Percentiles rank a stretch among this genome's conserved stretches.
phyloP scores from a whole-genome alignment of 768 basidiomycete species.

The Kondoa malvinella region DNA sequence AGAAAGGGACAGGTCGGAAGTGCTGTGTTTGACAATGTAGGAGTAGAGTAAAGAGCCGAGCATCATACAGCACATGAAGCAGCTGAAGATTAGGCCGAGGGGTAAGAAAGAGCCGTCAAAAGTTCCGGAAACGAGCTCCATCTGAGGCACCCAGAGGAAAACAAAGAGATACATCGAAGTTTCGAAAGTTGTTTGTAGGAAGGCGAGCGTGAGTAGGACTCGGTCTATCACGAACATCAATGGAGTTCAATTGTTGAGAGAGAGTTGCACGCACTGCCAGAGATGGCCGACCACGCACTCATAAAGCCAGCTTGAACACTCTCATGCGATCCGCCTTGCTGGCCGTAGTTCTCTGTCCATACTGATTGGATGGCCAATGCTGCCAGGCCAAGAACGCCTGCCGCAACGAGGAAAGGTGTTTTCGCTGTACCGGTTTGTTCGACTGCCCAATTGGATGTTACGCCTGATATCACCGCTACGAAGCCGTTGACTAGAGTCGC shows the following conservation, averaged over 20 bases:
- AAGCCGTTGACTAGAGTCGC: slow-evolving; percentile 58
- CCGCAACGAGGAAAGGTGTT: slow-evolving; percentile 53
- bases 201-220: slow-evolving; percentile 46
- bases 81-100: slow-evolving; percentile 61
- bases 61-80: slow-evolving; percentile 60
- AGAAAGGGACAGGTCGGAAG: background rate
- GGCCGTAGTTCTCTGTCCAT: slow-evolving; percentile 59
- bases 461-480: slow-evolving; percentile 50
- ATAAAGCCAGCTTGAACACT: background rate
- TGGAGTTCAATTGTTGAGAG: background rate
- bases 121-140: slow-evolving; percentile 36
- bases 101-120: slow-evolving; percentile 37
- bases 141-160: slow-evolving; percentile 61
- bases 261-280: background rate
- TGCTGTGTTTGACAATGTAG: slow-evolving; percentile 1
- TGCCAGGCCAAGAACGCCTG: slow-evolving; percentile 39
- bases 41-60: slow-evolving; percentile 22
- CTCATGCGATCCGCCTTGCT: slow-evolving; percentile 29
- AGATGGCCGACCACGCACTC: slow-evolving; percentile 10
- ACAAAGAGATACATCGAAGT: slow-evolving; percentile 75
- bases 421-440: slow-evolving; percentile 40
- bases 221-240: slow-evolving; percentile 36
- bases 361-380: slow-evolving; percentile 43
- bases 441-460: slow-evolving; percentile 52
- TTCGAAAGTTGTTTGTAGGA: slow-evolving; percentile 65